These are phyloP conservation scores for Malus hybrid DNA, from an alignment of 331 rosid genomes.

Conservation along the genomic window DNA sequence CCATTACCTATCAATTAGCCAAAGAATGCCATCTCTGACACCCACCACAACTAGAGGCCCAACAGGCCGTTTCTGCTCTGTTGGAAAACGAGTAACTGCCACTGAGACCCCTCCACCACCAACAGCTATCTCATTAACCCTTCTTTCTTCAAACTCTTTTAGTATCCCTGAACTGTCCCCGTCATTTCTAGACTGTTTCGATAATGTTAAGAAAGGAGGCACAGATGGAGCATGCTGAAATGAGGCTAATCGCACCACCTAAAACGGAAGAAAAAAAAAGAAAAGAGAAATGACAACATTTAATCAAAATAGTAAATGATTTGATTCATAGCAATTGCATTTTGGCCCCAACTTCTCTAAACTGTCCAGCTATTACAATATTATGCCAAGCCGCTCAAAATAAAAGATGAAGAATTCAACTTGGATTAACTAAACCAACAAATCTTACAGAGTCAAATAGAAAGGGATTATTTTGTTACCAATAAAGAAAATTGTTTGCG, in stretches of 20 bases:
- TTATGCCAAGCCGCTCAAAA: background rate
- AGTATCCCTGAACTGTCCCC: slow-evolving; percentile 54
- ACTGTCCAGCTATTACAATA: background rate
- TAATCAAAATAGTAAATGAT: background rate
- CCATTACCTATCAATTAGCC: slow-evolving; percentile 94
- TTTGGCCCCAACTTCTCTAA: background rate
- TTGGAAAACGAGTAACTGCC: slow-evolving; percentile 90
- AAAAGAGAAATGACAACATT: background rate
- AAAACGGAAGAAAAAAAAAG: background rate
- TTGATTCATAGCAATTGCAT: background rate
- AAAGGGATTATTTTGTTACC: background rate
- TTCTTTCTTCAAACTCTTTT: slow-evolving; percentile 66
- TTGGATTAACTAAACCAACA: background rate
- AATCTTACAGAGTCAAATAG: background rate
- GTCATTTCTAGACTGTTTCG: slow-evolving; percentile 70
- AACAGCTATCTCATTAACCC: slow-evolving; percentile 84
- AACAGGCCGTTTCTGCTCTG: slow-evolving; percentile 96
- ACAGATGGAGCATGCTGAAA: slow-evolving; percentile 98
- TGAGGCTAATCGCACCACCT: slow-evolving; percentile 99
- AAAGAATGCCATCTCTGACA: slow-evolving; percentile 96
- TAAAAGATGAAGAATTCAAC: background rate
- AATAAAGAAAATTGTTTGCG: background rate
- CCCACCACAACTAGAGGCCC: slow-evolving; percentile 94
- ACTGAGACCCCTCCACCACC: slow-evolving; percentile 99
- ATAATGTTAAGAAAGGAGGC: slow-evolving; percentile 79